Evolutionary conservation across 495 filamentous ascomycete species (phyloP).

Genomic region (Cercophora newfieldiana): DNA sequence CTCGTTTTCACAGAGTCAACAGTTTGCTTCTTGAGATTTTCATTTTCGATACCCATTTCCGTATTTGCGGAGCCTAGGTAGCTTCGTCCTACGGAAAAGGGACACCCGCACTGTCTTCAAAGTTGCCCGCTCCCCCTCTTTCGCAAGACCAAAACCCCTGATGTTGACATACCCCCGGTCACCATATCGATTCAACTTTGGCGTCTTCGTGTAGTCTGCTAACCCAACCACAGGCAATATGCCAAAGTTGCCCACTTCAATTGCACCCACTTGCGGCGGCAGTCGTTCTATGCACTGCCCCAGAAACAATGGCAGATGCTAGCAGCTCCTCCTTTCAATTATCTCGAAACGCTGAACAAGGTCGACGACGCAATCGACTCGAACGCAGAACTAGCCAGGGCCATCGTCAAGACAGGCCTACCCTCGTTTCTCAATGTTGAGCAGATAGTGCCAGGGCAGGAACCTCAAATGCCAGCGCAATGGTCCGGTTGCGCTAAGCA

Average conservation of each 20-base stretch:
- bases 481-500: slow-evolving; percentile 68
- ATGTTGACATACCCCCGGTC: background rate
- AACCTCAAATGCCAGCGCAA: slow-evolving; percentile 40
- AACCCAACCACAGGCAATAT: slow-evolving; percentile 65
- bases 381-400: slow-evolving; percentile 80
- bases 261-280: slow-evolving; percentile 83
- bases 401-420: slow-evolving; percentile 68
- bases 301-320: slow-evolving; percentile 78
- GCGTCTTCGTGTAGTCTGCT: background rate
- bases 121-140: background rate
- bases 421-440: slow-evolving; percentile 59
- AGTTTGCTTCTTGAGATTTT: background rate
- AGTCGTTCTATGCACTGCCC: slow-evolving; percentile 89
- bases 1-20: background rate
- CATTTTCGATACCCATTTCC: background rate
- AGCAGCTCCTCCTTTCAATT: slow-evolving; percentile 74
- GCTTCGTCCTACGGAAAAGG: too few relatives aligned
- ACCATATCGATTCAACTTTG: background rate
- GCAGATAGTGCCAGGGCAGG: slow-evolving; percentile 15
- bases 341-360: slow-evolving; percentile 69
- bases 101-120: background rate
- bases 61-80: background rate
- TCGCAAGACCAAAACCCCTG: background rate
- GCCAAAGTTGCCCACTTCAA: slow-evolving; percentile 79
- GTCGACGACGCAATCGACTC: slow-evolving; percentile 87